A percentile compares a stretch with the other conserved stretches of the same genome.
Conservation (phyloP, 768 basidiomycete species). For the Boletus patriciae region DNA sequence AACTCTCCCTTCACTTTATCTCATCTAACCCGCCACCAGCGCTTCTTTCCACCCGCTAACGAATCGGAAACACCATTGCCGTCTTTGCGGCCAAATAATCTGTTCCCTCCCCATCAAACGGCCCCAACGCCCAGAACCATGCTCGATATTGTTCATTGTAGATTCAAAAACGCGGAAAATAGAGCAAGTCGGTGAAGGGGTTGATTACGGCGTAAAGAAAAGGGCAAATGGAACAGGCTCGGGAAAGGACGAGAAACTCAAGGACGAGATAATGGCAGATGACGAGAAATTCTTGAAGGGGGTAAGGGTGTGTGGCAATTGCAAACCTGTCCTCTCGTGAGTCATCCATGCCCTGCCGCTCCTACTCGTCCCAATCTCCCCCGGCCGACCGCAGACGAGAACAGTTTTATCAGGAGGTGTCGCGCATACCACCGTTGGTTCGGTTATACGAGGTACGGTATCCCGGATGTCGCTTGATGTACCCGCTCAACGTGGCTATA, state of each 20-base stretch:
- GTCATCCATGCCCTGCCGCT: constrained; percentile 33
- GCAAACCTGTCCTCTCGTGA: constrained; percentile 77
- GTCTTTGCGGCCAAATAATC: constrained; percentile 88
- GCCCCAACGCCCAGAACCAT: constrained; percentile 63
- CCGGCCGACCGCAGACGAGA: constrained; percentile 53
- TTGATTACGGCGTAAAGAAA: constrained; percentile 77
- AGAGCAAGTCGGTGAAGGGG: constrained; percentile 81
- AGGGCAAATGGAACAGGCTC: constrained; percentile 29
- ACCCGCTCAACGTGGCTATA: constrained; percentile 28
- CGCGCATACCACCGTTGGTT: constrained; percentile 58
- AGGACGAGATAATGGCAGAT: constrained; percentile 46
- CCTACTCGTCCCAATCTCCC: neutral
- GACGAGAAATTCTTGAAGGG: constrained; percentile 88
- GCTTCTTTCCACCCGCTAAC: constrained; percentile 84
- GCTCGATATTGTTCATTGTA: constrained; percentile 84
- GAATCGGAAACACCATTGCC: constrained; percentile 95
- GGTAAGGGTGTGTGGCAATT: constrained; percentile 83
- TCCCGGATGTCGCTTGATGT: neutral
- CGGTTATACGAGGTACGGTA: constrained; percentile 66
- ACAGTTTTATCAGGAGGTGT: constrained; percentile 70
- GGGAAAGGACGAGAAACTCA: constrained; percentile 30
- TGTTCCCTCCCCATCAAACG: constrained; percentile 83
- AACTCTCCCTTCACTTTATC: neutral
- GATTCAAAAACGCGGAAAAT: constrained; percentile 74
- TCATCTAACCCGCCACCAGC: constrained; percentile 32